These are phyloP conservation scores for Phytophthora sp. DNA, from an alignment of 352 stramenopile genomes.

Conservation along the genomic window DNA sequence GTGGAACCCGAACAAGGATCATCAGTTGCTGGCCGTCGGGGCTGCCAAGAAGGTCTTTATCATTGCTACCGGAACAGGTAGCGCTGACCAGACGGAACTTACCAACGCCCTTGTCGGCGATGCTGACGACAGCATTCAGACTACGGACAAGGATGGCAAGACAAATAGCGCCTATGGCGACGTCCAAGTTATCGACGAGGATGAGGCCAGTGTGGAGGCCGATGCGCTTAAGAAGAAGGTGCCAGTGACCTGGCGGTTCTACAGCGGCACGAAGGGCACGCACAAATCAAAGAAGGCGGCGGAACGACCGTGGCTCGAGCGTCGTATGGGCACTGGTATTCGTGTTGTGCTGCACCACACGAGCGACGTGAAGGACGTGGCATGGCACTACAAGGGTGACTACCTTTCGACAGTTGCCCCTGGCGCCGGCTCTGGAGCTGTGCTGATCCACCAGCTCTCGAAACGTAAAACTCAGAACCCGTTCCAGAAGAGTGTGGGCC, in stretches of 20 bases:
- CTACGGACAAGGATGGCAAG: constrained; percentile 48
- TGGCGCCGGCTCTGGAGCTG: constrained; percentile 86
- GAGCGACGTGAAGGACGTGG: constrained; percentile 91
- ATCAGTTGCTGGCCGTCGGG: constrained; percentile 95
- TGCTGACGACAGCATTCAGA: constrained; percentile 73
- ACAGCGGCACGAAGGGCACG: constrained; percentile 83
- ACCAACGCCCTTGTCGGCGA: constrained; percentile 95
- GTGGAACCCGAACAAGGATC: constrained; percentile 97
- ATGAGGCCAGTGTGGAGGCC: constrained; percentile 69
- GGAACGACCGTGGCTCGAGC: constrained; percentile 68
- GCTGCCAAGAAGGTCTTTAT: constrained; percentile 91
- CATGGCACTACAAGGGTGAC: constrained; percentile 99
- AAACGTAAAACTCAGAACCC: constrained; percentile 97
- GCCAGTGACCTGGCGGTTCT: constrained; percentile 91
- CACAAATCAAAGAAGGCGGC: constrained; percentile 60
- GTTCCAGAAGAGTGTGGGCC: constrained; percentile 94
- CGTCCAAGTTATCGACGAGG: constrained; percentile 74
- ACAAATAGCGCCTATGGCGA: constrained; percentile 37
- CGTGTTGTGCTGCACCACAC: constrained; percentile 89
- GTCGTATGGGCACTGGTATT: constrained; percentile 81
- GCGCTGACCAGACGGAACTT: constrained; percentile 92
- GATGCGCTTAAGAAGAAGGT: constrained; percentile 90
- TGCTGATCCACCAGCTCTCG: constrained; percentile 99
- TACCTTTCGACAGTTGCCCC: constrained; percentile 97
- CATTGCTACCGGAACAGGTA: constrained; percentile 95